Evolutionary conservation across 768 basidiomycete species (phyloP), one percentile per base, ranked within the genome.

Genomic region (Phylloporus sp.): DNA sequence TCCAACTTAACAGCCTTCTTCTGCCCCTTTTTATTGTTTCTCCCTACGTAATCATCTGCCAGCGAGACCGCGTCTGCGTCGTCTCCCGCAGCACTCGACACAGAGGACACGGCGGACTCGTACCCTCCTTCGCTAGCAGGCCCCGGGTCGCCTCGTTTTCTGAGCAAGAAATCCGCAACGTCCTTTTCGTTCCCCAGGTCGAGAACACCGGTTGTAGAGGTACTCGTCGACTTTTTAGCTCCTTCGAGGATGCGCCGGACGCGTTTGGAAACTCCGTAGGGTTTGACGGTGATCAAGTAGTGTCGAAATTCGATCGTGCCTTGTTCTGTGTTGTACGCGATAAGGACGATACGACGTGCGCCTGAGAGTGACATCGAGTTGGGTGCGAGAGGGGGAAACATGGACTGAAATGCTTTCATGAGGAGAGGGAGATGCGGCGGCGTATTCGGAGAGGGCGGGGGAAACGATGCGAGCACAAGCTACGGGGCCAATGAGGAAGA

Each of bases 401-500:
- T 75, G 27, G 91, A 86, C 69, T 98, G 97, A 73, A 99, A 97
- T 52, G 93, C 83, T 70, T 97, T 97, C 80, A 94, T 87, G 64
- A 98, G 80, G 52, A 98, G 85, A 32, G 91, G 80, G 34, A 97
- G 78, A 66, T 98, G 93, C 3, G 85, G 82, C 2, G 91, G 87
- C 2, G 86, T 86, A 22, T 73, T 77, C 3, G 88, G 86, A 10
- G 81, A 84, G 45, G 83, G 86, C 52, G 77, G 82, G 47, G 82
- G 92, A 71, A 84, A 95, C 16, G 85, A 95, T 56, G 87, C 91
- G 24, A 98, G 82, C 2, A 99, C 95, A 52, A 97, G 85, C 95
- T 42, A 50, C 10, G 16, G 27, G 35, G 46, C 24, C 22, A 38
- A 45, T 54, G 41, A 42, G 18, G 32, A 22, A 40, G 15, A 5